These are phyloP conservation scores for Trametes coccinea DNA, from an alignment of 768 basidiomycete species.

Conservation along the genomic window DNA sequence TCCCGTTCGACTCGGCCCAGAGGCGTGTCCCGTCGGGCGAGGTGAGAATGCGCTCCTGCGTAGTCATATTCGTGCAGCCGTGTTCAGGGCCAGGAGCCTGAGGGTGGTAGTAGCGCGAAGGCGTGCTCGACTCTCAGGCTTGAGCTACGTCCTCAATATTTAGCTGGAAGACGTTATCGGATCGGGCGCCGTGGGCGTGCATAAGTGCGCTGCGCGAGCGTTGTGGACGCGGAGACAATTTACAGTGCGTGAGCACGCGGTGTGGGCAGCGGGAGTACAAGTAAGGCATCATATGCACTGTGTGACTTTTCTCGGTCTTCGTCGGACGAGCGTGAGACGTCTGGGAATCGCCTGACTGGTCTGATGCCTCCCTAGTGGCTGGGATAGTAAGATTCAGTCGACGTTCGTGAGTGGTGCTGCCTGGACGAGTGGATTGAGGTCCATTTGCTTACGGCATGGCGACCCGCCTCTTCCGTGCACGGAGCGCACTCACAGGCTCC, in stretches of 20 bases:
- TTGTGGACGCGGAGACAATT: background rate
- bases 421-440: background rate
- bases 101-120: background rate
- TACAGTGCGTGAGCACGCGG: background rate
- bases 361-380: too few relatives aligned
- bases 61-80: background rate
- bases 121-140: background rate
- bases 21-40: conserved; percentile 44
- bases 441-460: background rate
- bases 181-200: background rate
- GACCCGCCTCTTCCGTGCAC: background rate
- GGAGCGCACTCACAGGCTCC: too few relatives aligned
- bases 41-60: conserved; percentile 21
- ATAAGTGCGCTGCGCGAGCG: background rate
- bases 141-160: background rate
- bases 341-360: background rate
- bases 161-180: background rate
- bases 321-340: background rate
- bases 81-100: background rate
- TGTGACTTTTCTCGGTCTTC: background rate
- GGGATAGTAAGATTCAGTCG: too few relatives aligned
- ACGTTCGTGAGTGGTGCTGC: too few relatives aligned
- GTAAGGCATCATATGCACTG: background rate
- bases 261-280: background rate
- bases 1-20: conserved; percentile 42